A percentile compares a stretch with the other conserved stretches of the same genome.
Conservation (phyloP, 805 yeast genomes). For the Clavispora carvajalis region DNA sequence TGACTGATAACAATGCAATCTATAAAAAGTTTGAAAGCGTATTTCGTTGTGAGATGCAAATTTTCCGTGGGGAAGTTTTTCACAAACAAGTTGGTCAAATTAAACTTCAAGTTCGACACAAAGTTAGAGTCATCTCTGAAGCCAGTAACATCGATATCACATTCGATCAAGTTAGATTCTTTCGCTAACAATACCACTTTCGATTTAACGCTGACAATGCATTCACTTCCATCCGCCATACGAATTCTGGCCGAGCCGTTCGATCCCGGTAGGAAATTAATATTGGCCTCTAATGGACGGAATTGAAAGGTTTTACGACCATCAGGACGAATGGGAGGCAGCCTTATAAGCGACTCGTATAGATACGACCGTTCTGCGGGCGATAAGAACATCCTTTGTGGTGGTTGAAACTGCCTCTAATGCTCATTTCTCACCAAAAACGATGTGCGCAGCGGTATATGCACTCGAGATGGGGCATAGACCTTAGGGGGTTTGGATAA, state of each 20-base stretch:
- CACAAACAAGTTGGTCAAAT: conserved; percentile 49
- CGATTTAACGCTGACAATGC: conserved; percentile 85
- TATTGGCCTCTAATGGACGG: conserved; percentile 79
- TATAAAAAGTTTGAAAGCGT: conserved; percentile 69
- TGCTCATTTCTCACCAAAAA: background rate
- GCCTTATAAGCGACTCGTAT: conserved; percentile 58
- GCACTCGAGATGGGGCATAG: background rate
- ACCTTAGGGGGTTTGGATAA: no score
- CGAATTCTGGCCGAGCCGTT: conserved; percentile 90
- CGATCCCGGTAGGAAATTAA: conserved; percentile 77
- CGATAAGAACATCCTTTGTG: conserved; percentile 54
- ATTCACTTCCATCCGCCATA: conserved; percentile 86
- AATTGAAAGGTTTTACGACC: conserved; percentile 71
- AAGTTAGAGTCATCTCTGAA: conserved; percentile 73
- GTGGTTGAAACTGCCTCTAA: background rate
- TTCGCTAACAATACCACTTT: conserved; percentile 53
- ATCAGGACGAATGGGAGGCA: conserved; percentile 77
- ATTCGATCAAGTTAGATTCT: conserved; percentile 52
- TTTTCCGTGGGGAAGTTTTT: conserved; percentile 48
- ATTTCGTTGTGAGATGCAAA: conserved; percentile 64
- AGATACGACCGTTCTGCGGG: conserved; percentile 74
- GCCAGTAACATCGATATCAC: conserved; percentile 80
- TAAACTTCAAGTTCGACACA: conserved; percentile 57
- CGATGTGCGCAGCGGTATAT: background rate
- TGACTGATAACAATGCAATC: conserved; percentile 78